Percentiles rank a stretch among this genome's conserved stretches.
Conservation (phyloP, 495 filamentous ascomycete species). For the Lichina pygmaea region DNA sequence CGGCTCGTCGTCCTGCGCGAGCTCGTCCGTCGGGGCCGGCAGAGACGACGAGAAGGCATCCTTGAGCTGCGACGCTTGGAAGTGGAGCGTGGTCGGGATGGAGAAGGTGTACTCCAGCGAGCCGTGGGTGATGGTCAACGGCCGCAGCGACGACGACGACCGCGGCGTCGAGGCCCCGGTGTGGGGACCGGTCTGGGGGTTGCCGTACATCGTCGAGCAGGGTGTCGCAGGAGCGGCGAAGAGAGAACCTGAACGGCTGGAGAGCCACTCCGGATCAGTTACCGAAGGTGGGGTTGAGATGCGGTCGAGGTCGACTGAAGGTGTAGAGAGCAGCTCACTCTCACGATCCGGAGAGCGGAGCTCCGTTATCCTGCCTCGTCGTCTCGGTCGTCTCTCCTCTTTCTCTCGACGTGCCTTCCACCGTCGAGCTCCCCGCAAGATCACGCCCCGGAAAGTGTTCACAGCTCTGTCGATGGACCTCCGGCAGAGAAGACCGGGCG, state of each 20-base stretch:
- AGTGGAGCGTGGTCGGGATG: slow-evolving; percentile 80
- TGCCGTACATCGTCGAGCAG: slow-evolving; percentile 47
- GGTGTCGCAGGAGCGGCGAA: neutral
- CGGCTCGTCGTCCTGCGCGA: slow-evolving; percentile 91
- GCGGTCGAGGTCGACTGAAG: no score
- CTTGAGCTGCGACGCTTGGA: slow-evolving; percentile 79
- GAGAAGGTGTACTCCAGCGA: slow-evolving; percentile 87
- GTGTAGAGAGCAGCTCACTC: no score
- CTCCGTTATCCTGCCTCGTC: no score
- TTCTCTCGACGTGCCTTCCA: no score
- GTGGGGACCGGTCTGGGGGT: slow-evolving; percentile 45
- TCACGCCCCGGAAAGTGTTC: no score
- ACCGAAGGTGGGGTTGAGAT: no score
- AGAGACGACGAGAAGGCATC: slow-evolving; percentile 62
- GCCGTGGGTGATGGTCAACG: slow-evolving; percentile 70
- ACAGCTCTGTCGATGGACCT: no score
- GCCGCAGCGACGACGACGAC: slow-evolving; percentile 64
- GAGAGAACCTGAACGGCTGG: neutral
- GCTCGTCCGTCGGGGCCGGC: slow-evolving; percentile 77
- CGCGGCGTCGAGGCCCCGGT: slow-evolving; percentile 90
- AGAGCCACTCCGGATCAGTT: no score
- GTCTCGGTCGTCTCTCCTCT: no score
- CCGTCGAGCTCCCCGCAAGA: no score
- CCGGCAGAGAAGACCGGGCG: no score
- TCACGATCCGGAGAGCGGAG: no score